Base-by-base conservation (phyloP, 225 moss, liverwort and hornwort species). In the Straminergon stramineum region DNA sequence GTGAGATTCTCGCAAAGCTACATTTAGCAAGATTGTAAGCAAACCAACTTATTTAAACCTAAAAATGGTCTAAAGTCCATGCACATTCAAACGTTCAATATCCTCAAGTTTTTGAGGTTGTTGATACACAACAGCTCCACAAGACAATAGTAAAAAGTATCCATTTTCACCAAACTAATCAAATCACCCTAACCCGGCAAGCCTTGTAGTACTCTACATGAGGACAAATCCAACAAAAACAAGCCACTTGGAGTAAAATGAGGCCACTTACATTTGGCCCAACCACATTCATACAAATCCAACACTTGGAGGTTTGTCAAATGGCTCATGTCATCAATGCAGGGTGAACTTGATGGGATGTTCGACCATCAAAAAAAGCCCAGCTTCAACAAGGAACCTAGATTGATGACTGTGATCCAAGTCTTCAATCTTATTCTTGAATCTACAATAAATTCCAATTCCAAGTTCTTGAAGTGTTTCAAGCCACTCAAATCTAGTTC, bases 201-300 rank as follows among this genome's bases (percentile, higher is more conserved):
- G 45, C 2, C 1, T 28, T 0, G 16, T 43, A 73, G 28, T 15
- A 1, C 2, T 0, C 0, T 0, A 2, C 28, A 73, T 0, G 0
- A 6, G 17, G 0, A 3, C 15, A 75, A 7, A 75, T 75, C 7
- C 32, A 75, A 51, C 20, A 3, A 32, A 76, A 20, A 32, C 2
- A 0, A 8, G 13, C 32, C 52, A 12, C 52, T 52, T 13, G 21
- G 1, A 76, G 13, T 52, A 34, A 52, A 52, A 76, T 52, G 2
- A 76, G 52, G 6, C 2, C 21, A 3, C 52, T 34, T 7, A 76
- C 0, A 52, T 52, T 8, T 76, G 13, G 34, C 20, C 5, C 2
- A 0, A 1, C 8, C 11, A 75, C 5, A 27, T 17, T 0, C 4
- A 17, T 1, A 1, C 30, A 75, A 75, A 3, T 75, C 30, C 48